A percentile compares a stretch with the other conserved stretches of the same genome.
Evolutionary conservation across 169 alveolate genomes (phyloP).

Genomic region (Besnoitia besnoiti): DNA sequence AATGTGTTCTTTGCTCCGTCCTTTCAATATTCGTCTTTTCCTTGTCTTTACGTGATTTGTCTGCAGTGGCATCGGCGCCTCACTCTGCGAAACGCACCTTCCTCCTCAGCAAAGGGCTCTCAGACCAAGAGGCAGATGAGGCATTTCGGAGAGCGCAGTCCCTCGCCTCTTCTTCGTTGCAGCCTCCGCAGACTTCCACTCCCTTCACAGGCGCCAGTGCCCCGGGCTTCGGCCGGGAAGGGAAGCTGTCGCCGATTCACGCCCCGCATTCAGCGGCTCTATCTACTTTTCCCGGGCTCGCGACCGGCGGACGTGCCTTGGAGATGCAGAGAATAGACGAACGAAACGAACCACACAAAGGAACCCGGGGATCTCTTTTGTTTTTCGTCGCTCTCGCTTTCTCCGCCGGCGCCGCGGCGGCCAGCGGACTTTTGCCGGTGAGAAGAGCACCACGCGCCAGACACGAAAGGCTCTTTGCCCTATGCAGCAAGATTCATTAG

Average conservation of each 20-base stretch:
- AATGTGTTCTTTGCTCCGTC: no score
- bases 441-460: neutral
- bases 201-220: neutral
- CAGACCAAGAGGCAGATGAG: neutral
- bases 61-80: slow-evolving; percentile 18
- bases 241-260: no score
- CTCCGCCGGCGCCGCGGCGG: neutral
- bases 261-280: no score
- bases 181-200: neutral
- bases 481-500: neutral
- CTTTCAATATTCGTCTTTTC: no score
- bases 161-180: neutral
- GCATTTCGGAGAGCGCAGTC: neutral
- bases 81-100: neutral
- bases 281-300: no score
- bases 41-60: no score
- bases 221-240: no score
- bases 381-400: neutral
- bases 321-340: no score
- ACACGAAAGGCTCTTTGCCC: neutral
- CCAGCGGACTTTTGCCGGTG: neutral
- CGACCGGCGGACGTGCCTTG: no score
- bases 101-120: neutral
- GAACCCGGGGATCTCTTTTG: neutral
- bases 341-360: no score